These are phyloP conservation scores for Arxiozyma heterogenica DNA, from an alignment of 1,139 yeast genomes.

Conservation along the genomic window DNA sequence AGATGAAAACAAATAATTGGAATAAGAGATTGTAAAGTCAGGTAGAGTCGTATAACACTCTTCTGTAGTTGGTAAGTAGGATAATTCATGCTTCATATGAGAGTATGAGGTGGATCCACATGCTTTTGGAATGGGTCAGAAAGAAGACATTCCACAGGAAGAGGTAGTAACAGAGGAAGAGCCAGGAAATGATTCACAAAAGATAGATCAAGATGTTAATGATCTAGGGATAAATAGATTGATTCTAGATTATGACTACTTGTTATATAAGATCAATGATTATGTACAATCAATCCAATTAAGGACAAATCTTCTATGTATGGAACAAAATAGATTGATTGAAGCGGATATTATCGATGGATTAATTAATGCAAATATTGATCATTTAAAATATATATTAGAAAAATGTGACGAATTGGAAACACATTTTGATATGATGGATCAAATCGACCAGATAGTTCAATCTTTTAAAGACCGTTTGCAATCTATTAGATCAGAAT, in stretches of 20 bases:
- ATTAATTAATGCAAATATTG: conserved; percentile 39
- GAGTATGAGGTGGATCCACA: neutral
- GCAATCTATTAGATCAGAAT: neutral
- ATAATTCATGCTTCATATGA: neutral
- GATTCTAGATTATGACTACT: conserved; percentile 53
- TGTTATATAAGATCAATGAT: conserved; percentile 52
- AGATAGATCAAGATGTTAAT: conserved; percentile 43
- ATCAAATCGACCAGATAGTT: conserved; percentile 41
- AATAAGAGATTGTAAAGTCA: neutral
- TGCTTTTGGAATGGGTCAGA: neutral
- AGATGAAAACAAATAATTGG: no score
- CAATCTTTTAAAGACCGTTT: conserved; percentile 26
- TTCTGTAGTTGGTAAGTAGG: no score
- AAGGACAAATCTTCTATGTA: conserved; percentile 32
- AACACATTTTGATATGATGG: conserved; percentile 54
- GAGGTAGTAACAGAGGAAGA: neutral
- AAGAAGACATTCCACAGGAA: neutral
- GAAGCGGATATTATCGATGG: conserved; percentile 32
- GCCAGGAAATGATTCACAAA: neutral
- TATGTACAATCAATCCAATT: conserved; percentile 37
- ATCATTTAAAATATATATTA: conserved; percentile 37
- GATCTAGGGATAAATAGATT: conserved; percentile 46
- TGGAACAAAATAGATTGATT: conserved; percentile 25
- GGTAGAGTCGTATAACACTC: neutral
- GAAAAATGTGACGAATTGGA: conserved; percentile 49